Evolutionary conservation across 129 eudicot genomes (phyloP).

Genomic region (Pittosporum tobira): DNA sequence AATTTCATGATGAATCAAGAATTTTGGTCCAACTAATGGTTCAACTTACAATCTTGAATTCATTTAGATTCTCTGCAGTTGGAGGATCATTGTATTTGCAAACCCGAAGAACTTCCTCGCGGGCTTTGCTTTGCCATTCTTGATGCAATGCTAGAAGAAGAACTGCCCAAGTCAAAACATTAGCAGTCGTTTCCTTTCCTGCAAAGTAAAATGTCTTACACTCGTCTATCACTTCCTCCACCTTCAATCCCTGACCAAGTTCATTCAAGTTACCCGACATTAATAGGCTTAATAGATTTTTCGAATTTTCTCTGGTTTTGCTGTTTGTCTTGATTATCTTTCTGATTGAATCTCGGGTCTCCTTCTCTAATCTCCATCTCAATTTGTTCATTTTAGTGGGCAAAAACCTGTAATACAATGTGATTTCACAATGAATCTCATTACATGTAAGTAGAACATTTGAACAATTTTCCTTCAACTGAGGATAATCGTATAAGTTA

Average conservation of each 20-base stretch:
- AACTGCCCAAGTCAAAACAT: constrained; percentile 30
- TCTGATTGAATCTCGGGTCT: constrained; percentile 29
- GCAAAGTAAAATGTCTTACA: constrained; percentile 40
- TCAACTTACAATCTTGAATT: constrained; percentile 32
- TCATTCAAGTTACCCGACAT: constrained; percentile 11
- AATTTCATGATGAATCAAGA: too few species aligned
- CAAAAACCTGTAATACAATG: constrained; percentile 21
- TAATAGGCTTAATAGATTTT: constrained; percentile 22
- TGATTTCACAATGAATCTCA: neutral
- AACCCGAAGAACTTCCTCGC: constrained; percentile 33
- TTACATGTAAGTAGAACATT: too few species aligned
- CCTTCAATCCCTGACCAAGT: constrained; percentile 8
- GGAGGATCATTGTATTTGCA: constrained; percentile 25
- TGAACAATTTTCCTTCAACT: too few species aligned
- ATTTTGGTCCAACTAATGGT: neutral
- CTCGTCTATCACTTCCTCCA: constrained; percentile 39
- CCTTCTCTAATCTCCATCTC: constrained; percentile 39
- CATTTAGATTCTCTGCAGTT: constrained; percentile 19
- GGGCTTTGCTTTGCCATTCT: constrained; percentile 34
- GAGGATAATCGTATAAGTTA: neutral
- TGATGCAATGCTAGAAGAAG: constrained; percentile 30
- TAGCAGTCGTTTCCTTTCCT: constrained; percentile 35
- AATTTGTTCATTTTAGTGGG: constrained; percentile 30
- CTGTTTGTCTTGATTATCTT: constrained; percentile 12
- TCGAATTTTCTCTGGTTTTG: constrained; percentile 14